A percentile compares a stretch with the other conserved stretches of the same genome.
Conservation (phyloP, 345 rosid species). For the Erysimum cheiranthoides region DNA sequence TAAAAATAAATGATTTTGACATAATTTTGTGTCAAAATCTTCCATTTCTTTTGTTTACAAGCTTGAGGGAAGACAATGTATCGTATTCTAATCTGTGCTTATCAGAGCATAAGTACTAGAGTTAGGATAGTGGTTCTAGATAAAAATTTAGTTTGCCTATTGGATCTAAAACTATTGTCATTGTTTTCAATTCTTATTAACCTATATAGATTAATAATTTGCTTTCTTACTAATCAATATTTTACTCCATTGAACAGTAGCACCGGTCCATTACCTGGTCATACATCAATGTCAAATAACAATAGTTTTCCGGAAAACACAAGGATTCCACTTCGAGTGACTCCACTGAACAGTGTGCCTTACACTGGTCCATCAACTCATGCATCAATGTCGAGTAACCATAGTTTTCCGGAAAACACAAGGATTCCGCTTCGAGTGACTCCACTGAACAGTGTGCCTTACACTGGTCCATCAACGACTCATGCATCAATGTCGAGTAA, state of each 20-base stretch:
- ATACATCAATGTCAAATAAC: not conserved
- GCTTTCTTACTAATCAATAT: not conserved
- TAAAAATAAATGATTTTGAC: no score
- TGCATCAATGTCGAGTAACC: conserved; percentile 34
- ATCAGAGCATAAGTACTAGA: no score
- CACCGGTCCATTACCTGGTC: no score
- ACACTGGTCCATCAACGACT: conserved; percentile 25
- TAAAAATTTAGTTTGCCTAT: not conserved
- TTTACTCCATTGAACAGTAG: not conserved
- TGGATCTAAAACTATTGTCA: not conserved
- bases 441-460: conserved; percentile 73
- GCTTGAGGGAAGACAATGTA: no score
- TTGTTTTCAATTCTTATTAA: not conserved
- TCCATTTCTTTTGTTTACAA: no score
- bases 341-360: conserved; percentile 72
- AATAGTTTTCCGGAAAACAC: conserved; percentile 19
- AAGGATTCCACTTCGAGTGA: conserved; percentile 48
- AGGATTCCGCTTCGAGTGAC: conserved; percentile 50
- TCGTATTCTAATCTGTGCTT: no score
- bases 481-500: not conserved
- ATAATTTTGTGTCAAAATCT: no score
- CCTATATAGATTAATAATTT: not conserved
- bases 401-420: conserved; percentile 9
- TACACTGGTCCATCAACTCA: conserved; percentile 55
- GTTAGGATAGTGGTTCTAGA: not conserved